Percentiles rank a stretch among this genome's conserved stretches.
Evolutionary conservation across 2,329 filamentous ascomycete species (phyloP).

Genomic region (Endothia cerciana): DNA sequence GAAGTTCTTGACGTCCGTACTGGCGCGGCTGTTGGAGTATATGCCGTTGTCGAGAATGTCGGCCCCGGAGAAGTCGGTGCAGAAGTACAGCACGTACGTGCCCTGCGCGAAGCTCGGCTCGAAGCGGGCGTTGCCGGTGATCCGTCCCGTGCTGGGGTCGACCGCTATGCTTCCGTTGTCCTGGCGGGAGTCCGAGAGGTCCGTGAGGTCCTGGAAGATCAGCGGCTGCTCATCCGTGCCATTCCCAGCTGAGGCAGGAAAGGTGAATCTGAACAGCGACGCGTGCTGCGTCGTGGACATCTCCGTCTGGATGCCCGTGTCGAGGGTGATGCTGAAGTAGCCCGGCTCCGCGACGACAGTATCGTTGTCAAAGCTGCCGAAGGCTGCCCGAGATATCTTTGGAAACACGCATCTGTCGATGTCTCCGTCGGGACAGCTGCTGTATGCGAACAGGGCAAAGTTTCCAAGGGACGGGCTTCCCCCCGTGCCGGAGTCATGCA

Average conservation of each 20-base stretch:
- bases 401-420: slow-evolving; percentile 66
- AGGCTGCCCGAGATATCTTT: slow-evolving; percentile 46
- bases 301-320: slow-evolving; percentile 62
- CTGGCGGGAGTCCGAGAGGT: slow-evolving; percentile 63
- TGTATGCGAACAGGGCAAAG: slow-evolving; percentile 72
- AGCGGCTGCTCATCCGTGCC: slow-evolving; percentile 55
- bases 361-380: slow-evolving; percentile 51
- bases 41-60: slow-evolving; percentile 63
- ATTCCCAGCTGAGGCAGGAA: slow-evolving; percentile 47
- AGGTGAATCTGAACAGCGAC: slow-evolving; percentile 68
- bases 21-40: slow-evolving; percentile 61
- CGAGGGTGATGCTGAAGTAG: slow-evolving; percentile 65
- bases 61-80: slow-evolving; percentile 67
- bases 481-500: slow-evolving; percentile 64
- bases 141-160: slow-evolving; percentile 58
- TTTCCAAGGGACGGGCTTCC: slow-evolving; percentile 68
- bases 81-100: slow-evolving; percentile 64
- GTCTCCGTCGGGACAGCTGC: slow-evolving; percentile 62
- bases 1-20: slow-evolving; percentile 49
- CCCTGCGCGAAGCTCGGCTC: slow-evolving; percentile 68
- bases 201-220: slow-evolving; percentile 67
- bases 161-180: slow-evolving; percentile 61
- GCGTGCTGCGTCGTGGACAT: slow-evolving; percentile 71
- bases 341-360: slow-evolving; percentile 64
- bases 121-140: slow-evolving; percentile 67